Percentiles rank a stretch among this genome's conserved stretches.
phyloP scores from a whole-genome alignment of 805 yeast genomes.

The Maudiozyma bulderi region DNA sequence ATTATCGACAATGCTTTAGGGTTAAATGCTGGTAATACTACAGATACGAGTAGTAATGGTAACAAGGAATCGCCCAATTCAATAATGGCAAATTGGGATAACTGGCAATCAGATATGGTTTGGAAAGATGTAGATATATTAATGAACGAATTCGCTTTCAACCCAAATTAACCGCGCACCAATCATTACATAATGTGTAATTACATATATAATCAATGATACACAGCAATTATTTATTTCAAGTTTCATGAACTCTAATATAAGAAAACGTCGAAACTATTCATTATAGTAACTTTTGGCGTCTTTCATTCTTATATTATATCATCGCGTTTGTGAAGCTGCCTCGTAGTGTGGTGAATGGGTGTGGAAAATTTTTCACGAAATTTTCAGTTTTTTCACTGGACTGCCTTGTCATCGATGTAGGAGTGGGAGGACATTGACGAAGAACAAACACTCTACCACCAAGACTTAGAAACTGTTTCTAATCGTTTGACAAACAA shows the following conservation, averaged over 20 bases:
- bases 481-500: too few species aligned
- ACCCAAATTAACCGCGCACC: conserved; percentile 32
- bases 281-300: too few species aligned
- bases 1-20: background rate
- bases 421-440: background rate
- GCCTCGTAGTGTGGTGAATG: background rate
- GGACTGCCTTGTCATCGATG: background rate
- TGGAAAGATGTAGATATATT: conserved; percentile 79
- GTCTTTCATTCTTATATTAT: too few species aligned
- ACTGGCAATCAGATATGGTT: conserved; percentile 36
- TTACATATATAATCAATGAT: background rate
- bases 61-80: conserved; percentile 22
- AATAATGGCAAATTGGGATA: conserved; percentile 31
- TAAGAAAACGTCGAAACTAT: too few species aligned
- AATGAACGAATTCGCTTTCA: conserved; percentile 89
- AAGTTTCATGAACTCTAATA: too few species aligned
- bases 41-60: background rate
- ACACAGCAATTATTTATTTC: too few species aligned
- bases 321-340: too few species aligned
- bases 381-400: background rate
- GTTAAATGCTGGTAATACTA: background rate
- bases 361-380: conserved; percentile 3
- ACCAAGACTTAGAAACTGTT: too few species aligned
- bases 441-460: background rate
- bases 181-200: background rate